Evolutionary conservation across 2,329 filamentous ascomycete species (phyloP), one percentile per base, ranked within the genome.

Genomic region (Cyphellophora europaea): DNA sequence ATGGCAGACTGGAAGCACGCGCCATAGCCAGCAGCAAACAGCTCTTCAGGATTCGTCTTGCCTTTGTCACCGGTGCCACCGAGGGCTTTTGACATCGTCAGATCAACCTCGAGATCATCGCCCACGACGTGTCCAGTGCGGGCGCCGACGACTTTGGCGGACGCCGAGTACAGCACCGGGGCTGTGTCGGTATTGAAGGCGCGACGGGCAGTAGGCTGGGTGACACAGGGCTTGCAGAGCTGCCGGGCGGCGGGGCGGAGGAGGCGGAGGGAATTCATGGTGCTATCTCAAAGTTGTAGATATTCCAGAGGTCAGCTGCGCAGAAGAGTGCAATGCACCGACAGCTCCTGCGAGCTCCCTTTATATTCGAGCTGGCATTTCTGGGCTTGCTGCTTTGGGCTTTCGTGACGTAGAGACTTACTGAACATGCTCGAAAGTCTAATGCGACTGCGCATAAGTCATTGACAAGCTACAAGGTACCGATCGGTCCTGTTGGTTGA

Each of bases 1-100:
- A 67, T 66, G 5, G 63, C 62, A 18, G 54, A 57, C 44, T 67
- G 64, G 47, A 65, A 66, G 43, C 63, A 67, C 6, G 64, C 62
- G 16, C 63, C 65, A 40, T 66, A 67, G 14, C 63, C 63, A 1
- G 63, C 63, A 1, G 64, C 62, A 40, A 67, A 67, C 2, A 68
- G 57, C 42, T 67, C 64, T 49, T 67, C 64, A 1, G 61, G 61
- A 41, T 63, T 68, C 5, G 64, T 65, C 48, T 65, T 66, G 37
- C 59, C 54, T 19, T 35, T 39, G 34, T 53, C 60, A 11, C 61
- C 61, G 1, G 48, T 30, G 6, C 62, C 62, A 27, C 61, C 61
- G 10, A 66, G 55, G 1, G 54, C 55, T 44, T 63, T 65, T 36
- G 62, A 55, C 62, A 64, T 65, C 12, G 57, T 57, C 1, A 65